Percentiles rank a stretch among this genome's conserved stretches.
These are phyloP conservation scores for Lactifluus piperatus DNA, from an alignment of 768 basidiomycete species.

Conservation along the genomic window DNA sequence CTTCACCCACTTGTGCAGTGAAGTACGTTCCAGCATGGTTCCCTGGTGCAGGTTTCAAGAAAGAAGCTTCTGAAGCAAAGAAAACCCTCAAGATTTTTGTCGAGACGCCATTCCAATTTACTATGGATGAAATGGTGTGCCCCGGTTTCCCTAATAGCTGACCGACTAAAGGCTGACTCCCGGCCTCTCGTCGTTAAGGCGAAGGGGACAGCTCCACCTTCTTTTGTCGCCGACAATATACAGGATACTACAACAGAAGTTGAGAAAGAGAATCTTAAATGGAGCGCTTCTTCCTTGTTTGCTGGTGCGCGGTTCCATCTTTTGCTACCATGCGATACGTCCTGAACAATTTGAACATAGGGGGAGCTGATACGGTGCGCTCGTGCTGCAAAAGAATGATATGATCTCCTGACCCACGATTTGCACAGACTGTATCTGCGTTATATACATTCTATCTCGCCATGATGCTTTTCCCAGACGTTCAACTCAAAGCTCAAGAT, in stretches of 20 bases:
- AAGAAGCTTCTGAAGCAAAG: background rate
- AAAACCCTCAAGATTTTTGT: background rate
- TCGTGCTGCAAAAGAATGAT: background rate
- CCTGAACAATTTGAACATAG: background rate
- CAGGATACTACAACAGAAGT: background rate
- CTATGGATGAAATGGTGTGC: slow-evolving; percentile 3
- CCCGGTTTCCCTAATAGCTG: background rate
- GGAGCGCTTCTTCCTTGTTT: slow-evolving; percentile 4
- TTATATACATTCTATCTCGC: slow-evolving; percentile 13
- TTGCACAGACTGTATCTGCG: slow-evolving; percentile 7
- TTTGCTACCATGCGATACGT: background rate
- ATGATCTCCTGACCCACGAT: background rate
- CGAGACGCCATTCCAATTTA: slow-evolving; percentile 5
- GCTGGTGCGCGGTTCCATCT: background rate
- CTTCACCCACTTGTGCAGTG: background rate
- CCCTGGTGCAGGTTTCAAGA: background rate
- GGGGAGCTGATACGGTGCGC: slow-evolving; percentile 17
- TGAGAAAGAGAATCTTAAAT: background rate
- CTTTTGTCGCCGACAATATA: slow-evolving; percentile 2
- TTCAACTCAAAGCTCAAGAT: slow-evolving; percentile 14
- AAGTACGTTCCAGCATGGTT: slow-evolving; percentile 2
- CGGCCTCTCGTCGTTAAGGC: background rate
- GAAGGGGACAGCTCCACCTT: background rate
- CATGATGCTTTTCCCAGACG: slow-evolving; percentile 19
- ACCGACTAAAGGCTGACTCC: background rate